A percentile compares a stretch with the other conserved stretches of the same genome.
Conservation (phyloP, 2,329 filamentous ascomycete genomes). For the Colletotrichum tropicale region DNA sequence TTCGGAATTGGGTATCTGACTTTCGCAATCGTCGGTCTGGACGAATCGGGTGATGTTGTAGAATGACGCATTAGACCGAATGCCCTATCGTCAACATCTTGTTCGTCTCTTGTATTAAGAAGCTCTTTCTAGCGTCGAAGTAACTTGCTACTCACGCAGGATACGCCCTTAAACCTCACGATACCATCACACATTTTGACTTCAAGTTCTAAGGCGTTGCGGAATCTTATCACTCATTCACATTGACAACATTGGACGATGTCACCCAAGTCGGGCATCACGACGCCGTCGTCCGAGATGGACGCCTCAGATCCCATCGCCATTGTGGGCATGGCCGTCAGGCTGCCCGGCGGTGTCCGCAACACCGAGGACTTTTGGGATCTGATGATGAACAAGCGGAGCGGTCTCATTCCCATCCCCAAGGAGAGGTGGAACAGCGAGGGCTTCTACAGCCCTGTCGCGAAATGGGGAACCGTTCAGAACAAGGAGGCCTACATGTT, state of each 20-base stretch:
- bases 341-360: conserved; percentile 32
- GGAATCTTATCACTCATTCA: background rate
- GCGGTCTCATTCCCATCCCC: conserved; percentile 27
- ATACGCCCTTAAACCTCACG: background rate
- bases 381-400: conserved; percentile 30
- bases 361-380: conserved; percentile 32
- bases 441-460: conserved; percentile 22
- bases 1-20: background rate
- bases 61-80: background rate
- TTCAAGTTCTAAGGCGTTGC: background rate
- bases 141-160: background rate
- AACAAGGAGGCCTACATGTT: conserved; percentile 22
- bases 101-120: conserved; percentile 1
- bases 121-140: background rate
- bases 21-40: background rate
- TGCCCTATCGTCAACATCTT: background rate
- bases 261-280: background rate
- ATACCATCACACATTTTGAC: background rate
- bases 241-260: background rate
- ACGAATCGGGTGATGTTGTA: background rate
- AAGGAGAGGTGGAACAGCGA: conserved; percentile 29
- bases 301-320: conserved; percentile 28
- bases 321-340: conserved; percentile 33
- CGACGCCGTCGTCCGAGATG: conserved; percentile 6
- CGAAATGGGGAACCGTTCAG: conserved; percentile 11